Conservation (phyloP, 1,139 yeast genomes). For the Hansenula lynferdii region DNA sequence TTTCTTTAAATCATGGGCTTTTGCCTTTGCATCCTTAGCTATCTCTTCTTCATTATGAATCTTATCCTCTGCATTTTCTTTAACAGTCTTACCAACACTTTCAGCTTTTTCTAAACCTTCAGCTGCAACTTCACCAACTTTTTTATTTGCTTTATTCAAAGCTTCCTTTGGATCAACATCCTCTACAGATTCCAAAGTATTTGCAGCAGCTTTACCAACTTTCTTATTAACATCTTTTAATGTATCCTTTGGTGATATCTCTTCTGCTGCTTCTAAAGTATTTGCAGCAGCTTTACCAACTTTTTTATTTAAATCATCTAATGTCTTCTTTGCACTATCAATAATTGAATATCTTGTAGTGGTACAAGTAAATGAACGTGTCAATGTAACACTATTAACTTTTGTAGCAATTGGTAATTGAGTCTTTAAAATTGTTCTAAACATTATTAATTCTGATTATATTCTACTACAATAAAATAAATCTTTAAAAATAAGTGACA, state of each 20-base stretch:
- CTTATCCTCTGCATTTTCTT: constrained; percentile 2
- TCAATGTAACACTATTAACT: no score
- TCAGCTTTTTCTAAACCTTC: constrained; percentile 4
- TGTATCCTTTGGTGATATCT: constrained; percentile 23
- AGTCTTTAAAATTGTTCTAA: constrained; percentile 1
- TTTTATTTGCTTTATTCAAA: constrained; percentile 22
- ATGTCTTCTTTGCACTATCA: constrained; percentile 25
- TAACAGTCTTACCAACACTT: constrained; percentile 2
- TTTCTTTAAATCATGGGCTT: constrained; percentile 6
- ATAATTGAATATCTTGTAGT: constrained; percentile 16
- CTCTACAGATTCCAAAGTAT: constrained; percentile 23
- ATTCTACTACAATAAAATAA: not conserved
- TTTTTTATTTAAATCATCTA: constrained; percentile 23
- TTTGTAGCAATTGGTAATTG: not conserved
- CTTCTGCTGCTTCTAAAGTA: constrained; percentile 23
- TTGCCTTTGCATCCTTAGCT: not conserved
- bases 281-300: constrained; percentile 26
- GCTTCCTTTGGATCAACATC: constrained; percentile 23
- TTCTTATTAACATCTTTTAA: constrained; percentile 23
- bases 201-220: constrained; percentile 26
- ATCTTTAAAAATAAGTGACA: not conserved
- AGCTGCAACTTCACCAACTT: constrained; percentile 27
- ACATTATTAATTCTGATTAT: not conserved
- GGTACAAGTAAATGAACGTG: constrained; percentile 3
- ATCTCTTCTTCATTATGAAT: constrained; percentile 1